Evolutionary conservation across 345 rosid genomes (phyloP), one percentile per base, ranked within the genome.

Genomic region (Eucalyptus pumila): DNA sequence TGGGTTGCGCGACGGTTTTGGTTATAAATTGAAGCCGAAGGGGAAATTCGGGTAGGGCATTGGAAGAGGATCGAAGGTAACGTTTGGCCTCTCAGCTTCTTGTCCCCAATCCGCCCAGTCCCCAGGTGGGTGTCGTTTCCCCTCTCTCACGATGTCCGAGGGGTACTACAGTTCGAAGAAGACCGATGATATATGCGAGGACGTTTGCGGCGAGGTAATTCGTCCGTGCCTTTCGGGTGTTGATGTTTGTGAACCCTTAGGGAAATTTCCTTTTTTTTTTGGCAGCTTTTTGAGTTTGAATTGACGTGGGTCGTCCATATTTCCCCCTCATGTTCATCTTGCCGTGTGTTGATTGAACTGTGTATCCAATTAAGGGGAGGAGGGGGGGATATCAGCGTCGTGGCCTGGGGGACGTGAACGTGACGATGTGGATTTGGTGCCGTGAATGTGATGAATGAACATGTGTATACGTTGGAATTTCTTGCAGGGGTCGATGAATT

Each of bases 131-230:
- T 14, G 49, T 52, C 13, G 56, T 45, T 52, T 52, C 58, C 56
- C 69, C 32, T 50, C 27, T 26, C 32, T 56, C 94, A 93, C 88
- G 95, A 96, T 96, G 98, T 89, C 94, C 60, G 96, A 93, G 88
- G 97, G 95, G 83, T 94, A 95, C 89, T 95, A 92, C 90, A 95
- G 89, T 93, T 97, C 97, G 60, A 97, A 97, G 96, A 97, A 97
- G 92, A 94, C 99, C 81, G 99, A 96, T 91, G 98, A 94, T 91
- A 91, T 95, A 13, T 95, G 97, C 90, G 96, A 92, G 85, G 91
- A 96, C 52, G 97, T 96, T 89, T 96, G 98, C 88, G 98, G 98
- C 90, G 91, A 96, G 98, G 99, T 96, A 92, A 76, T 87, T 81
- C 26, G 15, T 65, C 14, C 50, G 24, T 21, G 24, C 83, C 83